Conservation (phyloP, 805 yeast species). For the Lachancea sp. region DNA sequence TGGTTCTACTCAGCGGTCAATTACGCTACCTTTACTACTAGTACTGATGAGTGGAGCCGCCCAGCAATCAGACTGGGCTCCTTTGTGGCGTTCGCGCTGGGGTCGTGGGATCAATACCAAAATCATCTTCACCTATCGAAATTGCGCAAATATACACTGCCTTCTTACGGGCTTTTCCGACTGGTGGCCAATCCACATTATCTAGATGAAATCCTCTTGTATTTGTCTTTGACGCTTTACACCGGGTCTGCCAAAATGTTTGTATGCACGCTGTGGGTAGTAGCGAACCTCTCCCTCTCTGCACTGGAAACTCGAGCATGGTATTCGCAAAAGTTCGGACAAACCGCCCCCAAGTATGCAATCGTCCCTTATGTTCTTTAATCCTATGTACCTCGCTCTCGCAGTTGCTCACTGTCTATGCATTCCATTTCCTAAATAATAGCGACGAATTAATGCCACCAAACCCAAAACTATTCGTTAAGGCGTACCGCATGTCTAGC, state of each 20-base stretch:
- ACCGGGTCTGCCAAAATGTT: conserved; percentile 16
- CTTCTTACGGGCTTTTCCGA: conserved; percentile 45
- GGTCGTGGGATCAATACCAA: conserved; percentile 29
- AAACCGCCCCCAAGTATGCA: conserved; percentile 6
- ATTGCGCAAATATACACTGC: conserved; percentile 51
- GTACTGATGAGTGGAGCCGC: not conserved
- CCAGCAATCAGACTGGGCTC: not conserved
- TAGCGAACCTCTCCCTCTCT: conserved; percentile 47
- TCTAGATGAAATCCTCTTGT: conserved; percentile 56
- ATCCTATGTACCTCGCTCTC: not conserved
- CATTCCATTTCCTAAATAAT: conserved; percentile 38
- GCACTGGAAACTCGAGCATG: conserved; percentile 46
- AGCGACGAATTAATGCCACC: conserved; percentile 92
- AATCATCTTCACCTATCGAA: conserved; percentile 46
- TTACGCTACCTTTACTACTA: conserved; percentile 24
- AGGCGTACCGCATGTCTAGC: conserved; percentile 46
- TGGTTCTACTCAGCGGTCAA: conserved; percentile 50
- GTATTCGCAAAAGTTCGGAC: conserved; percentile 33
- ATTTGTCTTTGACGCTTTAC: conserved; percentile 30
- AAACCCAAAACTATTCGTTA: conserved; percentile 92
- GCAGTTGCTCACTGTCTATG: not conserved
- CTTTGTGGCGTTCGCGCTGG: conserved; percentile 18
- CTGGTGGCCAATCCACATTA: conserved; percentile 62
- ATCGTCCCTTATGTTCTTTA: conserved; percentile 11
- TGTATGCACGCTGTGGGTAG: conserved; percentile 28